Base-by-base conservation (phyloP, 106 monocot genomes). In the Allium cepa region DNA sequence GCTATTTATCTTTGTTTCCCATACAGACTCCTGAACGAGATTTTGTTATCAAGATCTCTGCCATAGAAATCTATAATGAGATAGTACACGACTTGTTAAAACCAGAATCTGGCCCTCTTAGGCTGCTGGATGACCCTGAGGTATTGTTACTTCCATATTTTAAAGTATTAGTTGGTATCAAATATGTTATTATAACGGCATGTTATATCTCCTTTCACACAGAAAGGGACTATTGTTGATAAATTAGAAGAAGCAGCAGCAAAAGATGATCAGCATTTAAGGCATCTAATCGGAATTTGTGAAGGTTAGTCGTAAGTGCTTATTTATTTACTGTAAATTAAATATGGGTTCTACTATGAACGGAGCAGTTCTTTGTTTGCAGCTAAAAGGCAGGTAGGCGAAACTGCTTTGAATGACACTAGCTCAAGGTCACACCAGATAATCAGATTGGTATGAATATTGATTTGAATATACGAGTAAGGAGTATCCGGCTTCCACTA, bases 351-450 rank as follows among this genome's bases (percentile, higher is more conserved):
- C 27, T 46, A 47, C 1, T 12, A 79, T 68, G 65, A 9, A 49
- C 36, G 26, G 22, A 8, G 12, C 53, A 22, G 13, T n/a, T 67
- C 12, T 46, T 62, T 27, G 26, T 67, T 65, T 59, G 50, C 79
- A 99, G 93, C 87, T 56, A 87, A 99, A 82, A 85, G 99, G 64
- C 99, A 93, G 63, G 90, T 99, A 53, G 90, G 90, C 55, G 99
- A 99, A 73, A 99, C 99, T 57, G 78, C 90, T 53, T 77, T 93
- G 75, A 99, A 99, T 83, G 92, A 99, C 60, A 81, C 82, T 28
- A 99, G 99, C 74, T 99, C 99, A 17, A 82, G 99, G 76, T 99
- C 93, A 26, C 99, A 99, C 74, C 99, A 99, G 75, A 99, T 99
- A 64, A 93, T 90, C 72, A 93, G 87, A 62, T 87, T 99, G 89